Conservation (phyloP, 2,329 filamentous ascomycete species). For the Colletotrichum simmondsii region DNA sequence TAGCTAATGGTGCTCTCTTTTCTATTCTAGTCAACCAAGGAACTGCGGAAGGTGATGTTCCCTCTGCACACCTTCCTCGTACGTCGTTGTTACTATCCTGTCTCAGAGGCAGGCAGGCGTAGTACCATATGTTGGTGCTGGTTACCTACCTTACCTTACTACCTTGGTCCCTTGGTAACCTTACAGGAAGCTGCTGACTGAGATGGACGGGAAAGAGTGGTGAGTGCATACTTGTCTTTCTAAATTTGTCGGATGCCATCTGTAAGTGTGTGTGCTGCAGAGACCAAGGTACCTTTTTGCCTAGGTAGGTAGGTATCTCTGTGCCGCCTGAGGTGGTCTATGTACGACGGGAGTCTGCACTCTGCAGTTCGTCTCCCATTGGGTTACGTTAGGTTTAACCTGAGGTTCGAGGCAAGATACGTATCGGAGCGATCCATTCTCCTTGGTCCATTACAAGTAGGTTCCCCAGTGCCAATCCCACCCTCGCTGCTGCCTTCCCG, state of each 20-base stretch:
- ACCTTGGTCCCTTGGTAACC: not conserved
- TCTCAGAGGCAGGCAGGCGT: not conserved
- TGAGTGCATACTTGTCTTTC: not conserved
- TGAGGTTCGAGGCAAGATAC: not conserved
- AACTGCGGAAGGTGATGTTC: too few species aligned
- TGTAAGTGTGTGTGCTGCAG: not conserved
- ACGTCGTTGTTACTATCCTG: not conserved
- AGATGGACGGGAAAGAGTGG: not conserved
- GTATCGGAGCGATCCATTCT: not conserved
- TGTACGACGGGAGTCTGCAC: not conserved
- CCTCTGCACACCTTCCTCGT: not conserved
- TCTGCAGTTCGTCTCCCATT: not conserved
- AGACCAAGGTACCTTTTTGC: too few species aligned
- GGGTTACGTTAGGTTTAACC: not conserved
- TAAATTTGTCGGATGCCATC: not conserved
- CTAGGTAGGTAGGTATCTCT: too few species aligned
- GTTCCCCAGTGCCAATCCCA: not conserved
- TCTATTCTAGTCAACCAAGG: not conserved
- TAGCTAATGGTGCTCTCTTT: not conserved
- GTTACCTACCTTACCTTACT: not conserved
- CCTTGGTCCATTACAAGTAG: not conserved
- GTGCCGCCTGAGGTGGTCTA: too few species aligned
- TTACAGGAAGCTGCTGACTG: not conserved
- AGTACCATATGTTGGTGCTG: not conserved
- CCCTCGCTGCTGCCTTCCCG: conserved; percentile 25